Percentiles rank a stretch among this genome's conserved stretches.
Evolutionary conservation across 345 rosid genomes (phyloP).

Genomic region (Adansonia digitata): DNA sequence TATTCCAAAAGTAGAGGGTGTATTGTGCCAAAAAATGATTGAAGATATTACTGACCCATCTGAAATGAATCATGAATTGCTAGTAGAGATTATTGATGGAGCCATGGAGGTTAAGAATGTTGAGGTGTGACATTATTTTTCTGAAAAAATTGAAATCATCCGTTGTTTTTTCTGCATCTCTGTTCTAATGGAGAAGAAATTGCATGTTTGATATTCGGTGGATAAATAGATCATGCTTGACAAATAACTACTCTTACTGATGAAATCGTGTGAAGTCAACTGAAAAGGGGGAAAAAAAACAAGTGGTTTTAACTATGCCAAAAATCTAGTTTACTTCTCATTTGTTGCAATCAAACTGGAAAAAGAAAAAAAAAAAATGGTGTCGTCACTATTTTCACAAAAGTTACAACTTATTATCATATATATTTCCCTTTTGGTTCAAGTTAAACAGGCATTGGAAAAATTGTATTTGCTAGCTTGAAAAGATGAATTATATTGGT

Average conservation of each 20-base stretch:
- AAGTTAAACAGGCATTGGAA: background rate
- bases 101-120: conserved; percentile 51
- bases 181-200: background rate
- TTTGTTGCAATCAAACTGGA: conserved; percentile 2
- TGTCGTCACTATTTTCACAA: too few species aligned
- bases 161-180: background rate
- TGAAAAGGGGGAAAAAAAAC: background rate
- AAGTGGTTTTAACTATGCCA: background rate
- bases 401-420: background rate
- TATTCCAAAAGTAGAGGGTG: conserved; percentile 54
- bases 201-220: background rate
- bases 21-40: conserved; percentile 34
- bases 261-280: background rate
- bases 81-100: conserved; percentile 48
- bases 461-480: background rate
- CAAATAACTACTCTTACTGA: background rate
- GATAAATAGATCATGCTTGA: background rate
- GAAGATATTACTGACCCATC: conserved; percentile 47
- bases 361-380: background rate
- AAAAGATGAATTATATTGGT: conserved; percentile 4
- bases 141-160: background rate
- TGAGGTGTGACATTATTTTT: conserved; percentile 27
- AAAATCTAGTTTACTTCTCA: background rate
- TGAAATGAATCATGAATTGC: conserved; percentile 65
- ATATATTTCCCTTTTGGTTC: background rate